Evolutionary conservation across 352 stramenopile genomes (phyloP), one percentile per base, ranked within the genome.

Genomic region (Phytophthora sp.): DNA sequence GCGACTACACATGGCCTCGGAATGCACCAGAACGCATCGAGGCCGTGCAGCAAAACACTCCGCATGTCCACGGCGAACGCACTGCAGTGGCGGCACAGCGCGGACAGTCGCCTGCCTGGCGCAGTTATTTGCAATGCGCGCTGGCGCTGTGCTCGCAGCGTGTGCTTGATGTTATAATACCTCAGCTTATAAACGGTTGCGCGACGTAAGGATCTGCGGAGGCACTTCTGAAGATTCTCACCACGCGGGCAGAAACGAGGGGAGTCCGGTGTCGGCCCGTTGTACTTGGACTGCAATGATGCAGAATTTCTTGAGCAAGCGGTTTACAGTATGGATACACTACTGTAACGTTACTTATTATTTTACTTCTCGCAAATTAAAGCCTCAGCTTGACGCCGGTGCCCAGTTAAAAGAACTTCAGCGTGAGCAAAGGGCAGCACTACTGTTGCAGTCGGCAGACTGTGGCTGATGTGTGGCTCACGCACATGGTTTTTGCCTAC

Each of bases 211-310:
- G 42, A 55, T 56, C 23, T 49, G 55, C 41, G 21, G 55, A 54
- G 21, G 47, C 39, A 53, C 20, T 66, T 66, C 57, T 66, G 57
- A 66, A 60, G 57, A 66, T 66, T 59, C 31, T 50, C 44, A 63
- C 47, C 27, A 38, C 20, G 13, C 7, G 38, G 15, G 12, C 57
- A 64, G 47, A 57, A 52, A 54, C 55, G 41, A 45, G 29, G 9
- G 7, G 2, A 57, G 38, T 66, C 57, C 57, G 57, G 57, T 66
- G 57, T 57, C 23, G 18, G 39, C 6, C n/a, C 20, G 39, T 27
- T 46, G 39, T 9, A 46, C 39, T 46, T 45, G 7, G 18, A 46
- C 39, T 9, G 38, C 35, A 3, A n/a, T 44, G 36, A 44, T n/a
- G n/a, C n/a, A n/a, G n/a, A n/a, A n/a, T n/a, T n/a, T n/a, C n/a